Conservation (phyloP, 331 rosid species). For the Stylosanthes scabra region DNA sequence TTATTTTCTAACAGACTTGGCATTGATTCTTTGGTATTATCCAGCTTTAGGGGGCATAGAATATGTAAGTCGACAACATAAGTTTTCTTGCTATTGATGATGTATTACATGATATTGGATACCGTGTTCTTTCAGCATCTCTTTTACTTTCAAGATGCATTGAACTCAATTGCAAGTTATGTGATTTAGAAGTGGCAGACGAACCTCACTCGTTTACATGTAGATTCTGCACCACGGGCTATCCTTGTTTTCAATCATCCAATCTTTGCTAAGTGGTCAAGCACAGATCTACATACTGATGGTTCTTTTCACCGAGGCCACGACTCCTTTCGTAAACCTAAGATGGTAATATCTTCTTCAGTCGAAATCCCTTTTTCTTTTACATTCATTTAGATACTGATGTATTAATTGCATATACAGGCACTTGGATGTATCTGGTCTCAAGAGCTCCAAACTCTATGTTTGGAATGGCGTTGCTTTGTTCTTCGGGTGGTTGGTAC, state of each 20-base stretch:
- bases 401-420: conserved; percentile 51
- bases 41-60: conserved; percentile 93
- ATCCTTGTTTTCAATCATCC: conserved; percentile 79
- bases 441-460: conserved; percentile 70
- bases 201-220: conserved; percentile 35
- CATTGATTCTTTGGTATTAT: conserved; percentile 77
- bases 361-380: conserved; percentile 23
- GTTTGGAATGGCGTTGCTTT: conserved; percentile 74
- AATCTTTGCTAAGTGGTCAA: conserved; percentile 77
- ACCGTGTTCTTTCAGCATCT: neutral
- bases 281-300: conserved; percentile 83
- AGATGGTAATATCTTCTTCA: conserved; percentile 68
- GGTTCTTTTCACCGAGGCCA: conserved; percentile 91
- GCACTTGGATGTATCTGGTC: conserved; percentile 83
- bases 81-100: conserved; percentile 18
- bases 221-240: conserved; percentile 88
- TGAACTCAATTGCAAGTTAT: conserved; percentile 26
- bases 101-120: neutral
- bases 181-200: conserved; percentile 23
- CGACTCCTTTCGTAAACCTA: conserved; percentile 90
- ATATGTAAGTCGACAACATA: conserved; percentile 70
- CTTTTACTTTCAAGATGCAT: conserved; percentile 18
- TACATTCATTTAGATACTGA: conserved; percentile 21
- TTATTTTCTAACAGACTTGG: conserved; percentile 85
- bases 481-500: conserved; percentile 98